Evolutionary conservation across 306 rosid species (phyloP).

Genomic region (Malus sieversii): DNA sequence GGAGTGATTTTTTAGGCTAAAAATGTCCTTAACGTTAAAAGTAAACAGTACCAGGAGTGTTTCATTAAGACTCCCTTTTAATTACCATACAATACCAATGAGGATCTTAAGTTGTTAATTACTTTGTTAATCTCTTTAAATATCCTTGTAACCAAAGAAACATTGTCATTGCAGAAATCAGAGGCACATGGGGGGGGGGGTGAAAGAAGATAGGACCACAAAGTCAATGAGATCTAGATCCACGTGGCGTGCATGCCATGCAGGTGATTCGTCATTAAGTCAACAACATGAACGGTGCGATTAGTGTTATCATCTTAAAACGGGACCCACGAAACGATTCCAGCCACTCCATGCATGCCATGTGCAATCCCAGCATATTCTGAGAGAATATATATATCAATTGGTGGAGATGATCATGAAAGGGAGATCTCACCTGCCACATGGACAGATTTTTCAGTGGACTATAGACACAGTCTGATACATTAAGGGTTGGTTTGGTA

Average conservation of each 20-base stretch:
- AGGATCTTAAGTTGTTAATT: background rate
- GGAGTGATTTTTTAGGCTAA: too few relatives aligned
- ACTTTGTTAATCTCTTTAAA: background rate
- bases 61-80: too few relatives aligned
- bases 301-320: background rate
- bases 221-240: background rate
- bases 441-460: background rate
- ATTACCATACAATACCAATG: background rate
- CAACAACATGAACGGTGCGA: conserved; percentile 9
- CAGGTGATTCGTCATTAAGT: background rate
- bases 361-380: conserved; percentile 5
- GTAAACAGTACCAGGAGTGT: accelerated
- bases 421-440: background rate
- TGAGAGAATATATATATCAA: background rate
- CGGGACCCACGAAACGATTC: conserved; percentile 25
- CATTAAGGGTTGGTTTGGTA: too few relatives aligned
- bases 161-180: background rate
- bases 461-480: accelerated
- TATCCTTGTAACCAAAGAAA: background rate
- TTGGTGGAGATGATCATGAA: conserved; percentile 9
- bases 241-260: conserved; percentile 9
- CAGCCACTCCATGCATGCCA: conserved; percentile 23
- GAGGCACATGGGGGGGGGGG: background rate
- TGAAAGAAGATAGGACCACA: background rate
- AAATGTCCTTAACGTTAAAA: too few relatives aligned